Base-by-base conservation (phyloP, 345 rosid species). In the Raphanus raphanistrum region DNA sequence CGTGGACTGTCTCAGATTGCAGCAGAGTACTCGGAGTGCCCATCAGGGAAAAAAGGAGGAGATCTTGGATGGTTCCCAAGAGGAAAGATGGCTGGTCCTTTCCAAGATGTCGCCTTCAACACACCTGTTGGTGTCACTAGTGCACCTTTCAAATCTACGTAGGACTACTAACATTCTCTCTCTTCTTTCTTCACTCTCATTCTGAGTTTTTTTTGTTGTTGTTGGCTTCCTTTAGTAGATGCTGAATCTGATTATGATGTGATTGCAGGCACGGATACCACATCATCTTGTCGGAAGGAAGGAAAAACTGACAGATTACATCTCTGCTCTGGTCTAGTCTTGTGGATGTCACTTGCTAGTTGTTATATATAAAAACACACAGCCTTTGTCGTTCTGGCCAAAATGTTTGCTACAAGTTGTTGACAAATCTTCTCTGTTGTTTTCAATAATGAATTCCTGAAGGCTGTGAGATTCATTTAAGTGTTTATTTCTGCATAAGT, bases 51-150 rank as follows among this genome's bases (percentile, higher is more conserved):
- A 86, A 94, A 94, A 81, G 98, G 98, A 8, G 98, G 98, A 21
- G 98, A 94, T 82, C 87, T 94, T 80, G 99, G 99, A 83, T 94
- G 99, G 98, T 92, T 94, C 75, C 99, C 99, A 3, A 84, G 98
- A 2, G 99, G 99, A 31, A 94, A 94, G 84, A 94, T 94, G 98
- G 97, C 94, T 0, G 98, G 98, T 8, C 98, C 97, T 12, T 94
- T 94, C 82, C 98, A 90, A 73, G 97, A 92, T 26, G 94, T 94
- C 67, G 96, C 98, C 57, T 94, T 94, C 76, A 83, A 58, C 85
- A 90, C 98, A n/a, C 84, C 76, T 0, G 73, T 92, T 82, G 98
- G 97, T 85, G 90, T 91, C 73, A 92, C 98, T 32, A 90, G 97
- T 79, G 90, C 97, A 71, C 97, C 98, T 26, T 92, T 94, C 85